Percentiles rank a stretch among this genome's conserved stretches.
Evolutionary conservation across 495 filamentous ascomycete genomes (phyloP).

Genomic region (Penicillium cinerascens): DNA sequence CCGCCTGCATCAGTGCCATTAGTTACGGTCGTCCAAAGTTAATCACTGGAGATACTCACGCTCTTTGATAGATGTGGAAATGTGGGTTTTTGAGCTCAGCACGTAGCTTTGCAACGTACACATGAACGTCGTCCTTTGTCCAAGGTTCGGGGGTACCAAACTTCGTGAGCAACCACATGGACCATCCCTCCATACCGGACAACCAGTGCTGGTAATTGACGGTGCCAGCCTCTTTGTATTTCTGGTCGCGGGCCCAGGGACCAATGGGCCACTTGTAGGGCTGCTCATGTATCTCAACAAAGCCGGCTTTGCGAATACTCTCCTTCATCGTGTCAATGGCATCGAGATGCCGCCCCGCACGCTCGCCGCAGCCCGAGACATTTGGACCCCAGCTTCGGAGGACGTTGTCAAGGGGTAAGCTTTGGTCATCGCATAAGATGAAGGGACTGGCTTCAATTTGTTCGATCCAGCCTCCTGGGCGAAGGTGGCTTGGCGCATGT

Average conservation of each 20-base stretch:
- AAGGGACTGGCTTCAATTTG: conserved; percentile 44
- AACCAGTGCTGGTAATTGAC: conserved; percentile 22
- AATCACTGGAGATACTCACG: conserved; percentile 3
- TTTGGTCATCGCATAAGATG: conserved; percentile 43
- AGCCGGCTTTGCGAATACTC: conserved; percentile 27
- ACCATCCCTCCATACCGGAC: conserved; percentile 24
- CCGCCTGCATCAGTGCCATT: not conserved
- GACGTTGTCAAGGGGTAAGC: conserved; percentile 25
- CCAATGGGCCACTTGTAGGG: conserved; percentile 23
- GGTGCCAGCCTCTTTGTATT: conserved; percentile 18
- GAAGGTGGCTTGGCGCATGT: conserved; percentile 15
- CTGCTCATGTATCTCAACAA: conserved; percentile 23
- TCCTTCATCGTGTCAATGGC: conserved; percentile 17
- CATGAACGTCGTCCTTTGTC: conserved; percentile 23
- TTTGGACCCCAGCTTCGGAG: conserved; percentile 21
- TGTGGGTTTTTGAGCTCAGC: conserved; percentile 21
- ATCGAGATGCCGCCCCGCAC: conserved; percentile 13
- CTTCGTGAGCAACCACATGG: conserved; percentile 26
- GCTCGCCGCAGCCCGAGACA: conserved; percentile 14
- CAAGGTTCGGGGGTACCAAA: conserved; percentile 20
- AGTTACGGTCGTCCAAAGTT: not conserved
- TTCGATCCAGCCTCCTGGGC: conserved; percentile 54
- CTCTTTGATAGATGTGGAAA: conserved; percentile 18
- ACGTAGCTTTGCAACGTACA: conserved; percentile 19
- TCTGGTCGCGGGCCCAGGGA: conserved; percentile 21